These are phyloP conservation scores for Barbarea vulgaris DNA, from an alignment of 345 rosid species.

Conservation along the genomic window DNA sequence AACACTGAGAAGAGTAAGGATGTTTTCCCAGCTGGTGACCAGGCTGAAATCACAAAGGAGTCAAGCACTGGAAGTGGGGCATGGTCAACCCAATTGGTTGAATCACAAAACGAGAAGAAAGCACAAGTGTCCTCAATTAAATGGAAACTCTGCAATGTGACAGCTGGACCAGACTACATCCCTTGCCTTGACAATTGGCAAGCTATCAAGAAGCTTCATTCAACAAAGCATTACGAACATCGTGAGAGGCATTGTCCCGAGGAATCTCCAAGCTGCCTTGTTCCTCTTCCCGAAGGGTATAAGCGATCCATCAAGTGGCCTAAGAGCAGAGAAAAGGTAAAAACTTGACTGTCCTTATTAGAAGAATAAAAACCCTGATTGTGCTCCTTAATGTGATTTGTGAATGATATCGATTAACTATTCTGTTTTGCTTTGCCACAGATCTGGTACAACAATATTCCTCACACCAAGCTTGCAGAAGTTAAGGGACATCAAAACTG, in stretches of 20 bases:
- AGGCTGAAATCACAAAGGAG: constrained; percentile 70
- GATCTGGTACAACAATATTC: constrained; percentile 75
- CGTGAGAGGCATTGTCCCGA: constrained; percentile 96
- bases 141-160: constrained; percentile 89
- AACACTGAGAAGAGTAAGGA: constrained; percentile 44
- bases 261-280: constrained; percentile 80
- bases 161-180: constrained; percentile 90
- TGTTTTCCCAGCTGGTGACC: constrained; percentile 51
- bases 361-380: background rate
- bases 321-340: constrained; percentile 82
- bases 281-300: constrained; percentile 82
- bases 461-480: constrained; percentile 69
- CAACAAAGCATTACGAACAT: constrained; percentile 81
- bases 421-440: constrained; percentile 37
- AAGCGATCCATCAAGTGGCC: constrained; percentile 79
- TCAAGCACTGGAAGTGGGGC: constrained; percentile 61
- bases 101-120: constrained; percentile 89
- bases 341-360: background rate
- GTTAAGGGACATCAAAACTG: constrained; percentile 80
- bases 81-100: constrained; percentile 82
- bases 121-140: constrained; percentile 44
- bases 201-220: constrained; percentile 68
- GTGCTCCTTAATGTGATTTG: background rate
- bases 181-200: constrained; percentile 94
- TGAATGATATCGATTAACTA: constrained; percentile 5